Evolutionary conservation across 2,329 filamentous ascomycete genomes (phyloP).

Genomic region (Rhinocladiella similis): DNA sequence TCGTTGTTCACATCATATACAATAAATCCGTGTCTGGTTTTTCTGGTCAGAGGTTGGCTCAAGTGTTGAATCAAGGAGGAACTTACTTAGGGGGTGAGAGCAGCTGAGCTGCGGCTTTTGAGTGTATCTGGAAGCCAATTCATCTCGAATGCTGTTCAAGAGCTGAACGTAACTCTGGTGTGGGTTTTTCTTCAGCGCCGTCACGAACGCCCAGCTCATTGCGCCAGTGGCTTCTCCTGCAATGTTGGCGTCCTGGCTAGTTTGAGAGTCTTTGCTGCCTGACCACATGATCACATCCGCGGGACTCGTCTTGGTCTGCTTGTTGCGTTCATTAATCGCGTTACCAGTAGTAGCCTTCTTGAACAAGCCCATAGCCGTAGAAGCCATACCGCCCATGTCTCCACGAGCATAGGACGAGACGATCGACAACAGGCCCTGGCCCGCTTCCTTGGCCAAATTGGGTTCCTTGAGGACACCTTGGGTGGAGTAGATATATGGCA

Average conservation of each 20-base stretch:
- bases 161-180: slow-evolving; percentile 96
- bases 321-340: slow-evolving; percentile 74
- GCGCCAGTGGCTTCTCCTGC: slow-evolving; percentile 87
- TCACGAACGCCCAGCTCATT: slow-evolving; percentile 98
- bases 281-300: slow-evolving; percentile 99
- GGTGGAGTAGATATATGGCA: slow-evolving; percentile 68
- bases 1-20: slow-evolving; percentile 63
- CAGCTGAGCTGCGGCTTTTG: slow-evolving; percentile 97
- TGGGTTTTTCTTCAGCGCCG: slow-evolving; percentile 84
- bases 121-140: slow-evolving; percentile 80
- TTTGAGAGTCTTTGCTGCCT: slow-evolving; percentile 93
- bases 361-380: slow-evolving; percentile 76
- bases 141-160: slow-evolving; percentile 90
- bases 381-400: slow-evolving; percentile 78
- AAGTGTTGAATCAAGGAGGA: slow-evolving; percentile 16
- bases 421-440: slow-evolving; percentile 63
- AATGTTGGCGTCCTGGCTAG: slow-evolving; percentile 89
- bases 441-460: slow-evolving; percentile 67
- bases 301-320: slow-evolving; percentile 86
- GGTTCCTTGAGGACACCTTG: slow-evolving; percentile 69
- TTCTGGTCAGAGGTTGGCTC: slow-evolving; percentile 28
- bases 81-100: slow-evolving; percentile 90
- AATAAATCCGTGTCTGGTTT: slow-evolving; percentile 66
- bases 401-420: slow-evolving; percentile 79
- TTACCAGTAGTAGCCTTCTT: slow-evolving; percentile 84